phyloP scores from a whole-genome alignment of 306 rosid genomes.

The Senna siamea region DNA sequence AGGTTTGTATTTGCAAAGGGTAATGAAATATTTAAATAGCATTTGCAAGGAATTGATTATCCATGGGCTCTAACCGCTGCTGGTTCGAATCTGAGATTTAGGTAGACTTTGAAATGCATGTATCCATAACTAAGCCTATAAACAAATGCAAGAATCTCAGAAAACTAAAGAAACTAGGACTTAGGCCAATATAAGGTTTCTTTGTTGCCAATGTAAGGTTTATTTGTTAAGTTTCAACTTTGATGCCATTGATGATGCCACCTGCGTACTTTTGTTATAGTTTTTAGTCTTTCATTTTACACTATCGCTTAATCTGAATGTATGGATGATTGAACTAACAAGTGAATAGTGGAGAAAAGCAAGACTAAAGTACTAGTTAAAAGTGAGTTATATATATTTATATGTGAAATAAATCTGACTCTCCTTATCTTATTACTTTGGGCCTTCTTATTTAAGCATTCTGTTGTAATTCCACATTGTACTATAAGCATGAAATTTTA shows the following conservation, averaged over 20 bases:
- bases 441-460: too few relatives aligned
- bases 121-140: not conserved
- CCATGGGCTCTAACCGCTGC: not conserved
- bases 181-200: not conserved
- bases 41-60: not conserved
- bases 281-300: constrained; percentile 6
- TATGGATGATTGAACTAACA: constrained; percentile 16
- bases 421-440: too few relatives aligned
- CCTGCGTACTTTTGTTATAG: not conserved
- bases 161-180: constrained; percentile 2
- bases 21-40: constrained; percentile 5
- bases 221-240: not conserved
- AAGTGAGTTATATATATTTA: too few relatives aligned
- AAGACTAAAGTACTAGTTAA: not conserved
- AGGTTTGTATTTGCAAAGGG: constrained; percentile 7
- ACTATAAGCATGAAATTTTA: too few relatives aligned
- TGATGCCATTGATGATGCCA: constrained; percentile 19
- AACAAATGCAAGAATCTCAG: constrained; percentile 18
- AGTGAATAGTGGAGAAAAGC: not conserved
- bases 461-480: too few relatives aligned
- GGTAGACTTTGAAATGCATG: not conserved
- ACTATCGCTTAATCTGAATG: constrained; percentile 13
- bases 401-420: too few relatives aligned
- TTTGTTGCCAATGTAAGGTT: not conserved
- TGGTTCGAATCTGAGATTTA: constrained; percentile 20